Evolutionary conservation across 805 yeast species (phyloP), one percentile per base, ranked within the genome.

Genomic region (Peterozyma toletana): DNA sequence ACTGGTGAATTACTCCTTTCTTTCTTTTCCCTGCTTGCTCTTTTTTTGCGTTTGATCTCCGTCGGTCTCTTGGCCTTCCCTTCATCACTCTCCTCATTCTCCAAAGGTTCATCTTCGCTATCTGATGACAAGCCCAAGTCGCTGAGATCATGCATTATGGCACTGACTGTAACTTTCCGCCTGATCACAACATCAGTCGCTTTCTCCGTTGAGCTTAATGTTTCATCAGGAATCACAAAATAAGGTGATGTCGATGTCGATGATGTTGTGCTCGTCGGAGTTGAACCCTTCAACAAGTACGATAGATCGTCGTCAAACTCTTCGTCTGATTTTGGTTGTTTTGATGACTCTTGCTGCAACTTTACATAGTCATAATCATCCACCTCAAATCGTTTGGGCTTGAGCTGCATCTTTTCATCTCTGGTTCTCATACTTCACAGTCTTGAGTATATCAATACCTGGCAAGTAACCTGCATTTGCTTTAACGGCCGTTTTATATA

Each of bases 261-360:
- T n/a, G 29, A 15, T 9, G 13, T 16, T 13, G 11, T 5, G 13
- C 10, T n/a, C 14, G 9, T 10, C 9, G 5, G 5, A 5, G 14
- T 9, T 13, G 13, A 29, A 33, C 38, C 41, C 29, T 37, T 42
- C 29, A 42, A 30, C 15, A 42, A 31, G 16, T 35, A 38, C 7
- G 11, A 9, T 18, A 43, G 38, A 21, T 43, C 45, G 27, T 38
- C 42, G 14, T 43, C 42, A 21, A 43, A 43, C 27, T 31, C 31
- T 13, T 41, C 37, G 10, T 9, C 10, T 21, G 27, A 21, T 21
- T 21, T 21, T 21, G 27, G 27, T 21, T 21, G 27, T 10, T 31
- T 15, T 7, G 29, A 13, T 9, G 13, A 3, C 9, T 17, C 21
- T 21, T 40, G 33, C n/a, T 40, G 42, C 11, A 40, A 15, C 9